These are phyloP conservation scores for Solanum pennellii DNA, from an alignment of 257 asterid species.

Conservation along the genomic window DNA sequence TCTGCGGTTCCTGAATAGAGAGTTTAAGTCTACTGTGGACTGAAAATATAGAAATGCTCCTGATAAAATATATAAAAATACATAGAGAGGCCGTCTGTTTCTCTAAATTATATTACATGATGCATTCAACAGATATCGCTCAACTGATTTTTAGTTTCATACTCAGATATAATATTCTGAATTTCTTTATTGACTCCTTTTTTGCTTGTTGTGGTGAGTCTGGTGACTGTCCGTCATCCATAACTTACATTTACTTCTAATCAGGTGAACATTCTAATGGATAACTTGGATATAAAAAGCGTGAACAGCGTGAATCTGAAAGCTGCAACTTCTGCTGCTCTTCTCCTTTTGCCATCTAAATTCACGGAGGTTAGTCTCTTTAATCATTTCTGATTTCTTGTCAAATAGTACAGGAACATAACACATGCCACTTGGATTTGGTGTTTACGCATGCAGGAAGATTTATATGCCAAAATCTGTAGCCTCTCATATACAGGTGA, in stretches of 20 bases:
- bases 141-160: neutral
- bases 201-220: neutral
- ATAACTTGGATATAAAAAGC: slow-evolving; percentile 40
- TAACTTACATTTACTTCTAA: neutral
- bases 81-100: neutral
- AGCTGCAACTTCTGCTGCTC: slow-evolving; percentile 80
- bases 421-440: neutral
- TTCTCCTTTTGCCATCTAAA: slow-evolving; percentile 76
- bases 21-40: neutral
- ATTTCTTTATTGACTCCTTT: neutral
- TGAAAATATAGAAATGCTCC: neutral
- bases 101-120: neutral
- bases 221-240: neutral
- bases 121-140: neutral
- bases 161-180: neutral
- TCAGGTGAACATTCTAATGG: slow-evolving; percentile 67
- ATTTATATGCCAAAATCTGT: slow-evolving; percentile 71
- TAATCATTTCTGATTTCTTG: slow-evolving; percentile 1
- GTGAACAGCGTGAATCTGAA: slow-evolving; percentile 56
- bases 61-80: neutral
- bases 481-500: slow-evolving; percentile 89
- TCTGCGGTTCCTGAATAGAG: neutral
- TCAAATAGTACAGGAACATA: neutral
- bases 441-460: slow-evolving; percentile 56
- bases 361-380: slow-evolving; percentile 54